Evolutionary conservation across 164 flowering plant species (phyloP).

Genomic region (Magnolia sinica): DNA sequence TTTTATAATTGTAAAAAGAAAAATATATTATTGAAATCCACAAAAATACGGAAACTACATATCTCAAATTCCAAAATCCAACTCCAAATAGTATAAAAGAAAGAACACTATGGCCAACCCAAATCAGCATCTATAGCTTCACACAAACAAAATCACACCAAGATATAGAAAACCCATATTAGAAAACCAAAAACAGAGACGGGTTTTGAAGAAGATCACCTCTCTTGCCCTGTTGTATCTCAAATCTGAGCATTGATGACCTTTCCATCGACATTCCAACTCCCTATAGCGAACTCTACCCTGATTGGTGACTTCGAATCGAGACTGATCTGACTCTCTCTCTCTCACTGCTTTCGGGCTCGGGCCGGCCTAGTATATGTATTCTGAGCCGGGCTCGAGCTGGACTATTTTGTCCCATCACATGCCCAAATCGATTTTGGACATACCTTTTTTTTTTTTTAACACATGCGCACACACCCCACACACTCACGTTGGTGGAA

Average conservation of each 20-base stretch:
- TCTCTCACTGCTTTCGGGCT: no score
- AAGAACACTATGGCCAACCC: not conserved
- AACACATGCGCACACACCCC: no score
- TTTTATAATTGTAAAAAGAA: not conserved
- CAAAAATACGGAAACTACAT: not conserved
- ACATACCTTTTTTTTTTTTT: no score
- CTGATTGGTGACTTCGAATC: conserved; percentile 73
- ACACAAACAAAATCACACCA: not conserved
- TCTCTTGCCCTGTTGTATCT: conserved; percentile 60
- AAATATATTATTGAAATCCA: not conserved
- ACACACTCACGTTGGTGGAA: no score
- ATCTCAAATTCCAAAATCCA: conserved; percentile 7
- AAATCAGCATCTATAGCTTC: not conserved
- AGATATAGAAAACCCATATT: conserved; percentile 13
- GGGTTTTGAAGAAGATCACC: conserved; percentile 13
- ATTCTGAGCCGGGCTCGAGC: no score
- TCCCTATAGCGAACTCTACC: conserved; percentile 63
- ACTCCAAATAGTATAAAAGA: conserved; percentile 2
- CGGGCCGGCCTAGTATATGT: no score
- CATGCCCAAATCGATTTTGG: no score
- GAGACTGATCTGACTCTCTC: conserved; percentile 43
- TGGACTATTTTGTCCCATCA: no score
- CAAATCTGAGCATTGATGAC: conserved; percentile 56
- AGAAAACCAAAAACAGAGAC: conserved; percentile 6
- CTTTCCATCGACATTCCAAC: conserved; percentile 48